Evolutionary conservation across 1,284 basidiomycete genomes (phyloP).

Genomic region (Caloboletus firmus): DNA sequence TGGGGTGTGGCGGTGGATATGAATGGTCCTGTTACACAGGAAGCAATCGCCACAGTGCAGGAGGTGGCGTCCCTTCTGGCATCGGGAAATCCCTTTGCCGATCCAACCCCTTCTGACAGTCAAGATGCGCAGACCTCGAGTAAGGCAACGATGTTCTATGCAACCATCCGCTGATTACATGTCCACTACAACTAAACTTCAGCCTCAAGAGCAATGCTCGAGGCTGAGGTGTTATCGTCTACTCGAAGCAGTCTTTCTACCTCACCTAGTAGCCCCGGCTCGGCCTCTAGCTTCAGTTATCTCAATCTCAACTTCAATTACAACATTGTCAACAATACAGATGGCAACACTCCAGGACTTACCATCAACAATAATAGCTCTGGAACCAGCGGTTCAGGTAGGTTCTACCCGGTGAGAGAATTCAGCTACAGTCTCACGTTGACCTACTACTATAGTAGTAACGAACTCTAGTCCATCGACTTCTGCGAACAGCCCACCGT

Average conservation of each 20-base stretch:
- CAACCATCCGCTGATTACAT: neutral
- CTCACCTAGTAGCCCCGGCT: slow-evolving; percentile 6
- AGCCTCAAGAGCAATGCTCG: neutral
- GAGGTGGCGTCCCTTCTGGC: neutral
- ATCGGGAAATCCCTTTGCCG: neutral
- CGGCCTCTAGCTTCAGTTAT: neutral
- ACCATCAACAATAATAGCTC: slow-evolving; percentile 13
- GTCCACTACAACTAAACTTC: neutral
- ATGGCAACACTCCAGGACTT: neutral
- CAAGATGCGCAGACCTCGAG: neutral
- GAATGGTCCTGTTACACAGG: neutral
- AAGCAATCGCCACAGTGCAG: neutral
- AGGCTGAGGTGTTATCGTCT: neutral
- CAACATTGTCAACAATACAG: slow-evolving; percentile 4
- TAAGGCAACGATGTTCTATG: neutral
- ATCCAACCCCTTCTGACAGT: neutral
- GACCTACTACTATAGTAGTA: neutral
- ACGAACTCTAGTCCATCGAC: too few species aligned
- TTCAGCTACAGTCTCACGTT: neutral
- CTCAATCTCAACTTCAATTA: slow-evolving; percentile 3
- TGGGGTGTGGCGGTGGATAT: neutral
- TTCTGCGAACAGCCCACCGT: neutral
- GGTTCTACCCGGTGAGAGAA: neutral
- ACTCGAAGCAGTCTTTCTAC: neutral
- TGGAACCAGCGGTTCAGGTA: slow-evolving; percentile 11